Evolutionary conservation across 2,329 filamentous ascomycete species (phyloP).

Genomic region (Phyllosticta paracitricarpa): DNA sequence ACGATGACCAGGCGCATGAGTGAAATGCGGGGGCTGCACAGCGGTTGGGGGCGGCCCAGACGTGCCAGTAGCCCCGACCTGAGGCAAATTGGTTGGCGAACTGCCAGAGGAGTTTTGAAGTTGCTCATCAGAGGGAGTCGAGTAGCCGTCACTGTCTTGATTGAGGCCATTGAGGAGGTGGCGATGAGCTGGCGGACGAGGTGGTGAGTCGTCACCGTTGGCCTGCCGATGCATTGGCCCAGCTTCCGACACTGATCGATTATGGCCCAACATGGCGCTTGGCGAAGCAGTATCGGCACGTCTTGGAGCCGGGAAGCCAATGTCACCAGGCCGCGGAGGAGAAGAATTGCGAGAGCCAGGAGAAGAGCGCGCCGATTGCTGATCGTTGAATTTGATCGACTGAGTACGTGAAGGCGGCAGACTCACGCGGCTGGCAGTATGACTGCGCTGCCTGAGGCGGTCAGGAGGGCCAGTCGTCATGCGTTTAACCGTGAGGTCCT

Average conservation of each 20-base stretch:
- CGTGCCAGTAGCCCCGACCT: conserved; percentile 24
- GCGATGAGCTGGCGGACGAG: conserved; percentile 33
- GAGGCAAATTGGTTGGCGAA: conserved; percentile 19
- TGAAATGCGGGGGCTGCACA: conserved; percentile 71
- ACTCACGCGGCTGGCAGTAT: conserved; percentile 33
- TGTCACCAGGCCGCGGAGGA: conserved; percentile 24
- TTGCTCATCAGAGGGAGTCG: conserved; percentile 8
- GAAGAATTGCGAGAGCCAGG: conserved; percentile 36
- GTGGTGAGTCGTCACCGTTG: conserved; percentile 23
- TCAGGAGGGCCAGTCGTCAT: conserved; percentile 43
- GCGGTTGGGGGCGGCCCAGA: conserved; percentile 53
- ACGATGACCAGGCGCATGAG: conserved; percentile 60
- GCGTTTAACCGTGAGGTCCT: conserved; percentile 72
- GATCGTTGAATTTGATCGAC: conserved; percentile 34
- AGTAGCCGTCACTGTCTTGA: conserved; percentile 18
- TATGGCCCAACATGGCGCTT: conserved; percentile 27
- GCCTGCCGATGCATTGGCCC: conserved; percentile 19
- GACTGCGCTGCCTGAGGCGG: conserved; percentile 23
- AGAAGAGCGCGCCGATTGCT: conserved; percentile 31
- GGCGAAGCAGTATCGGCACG: conserved; percentile 36
- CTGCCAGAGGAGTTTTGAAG: conserved; percentile 13
- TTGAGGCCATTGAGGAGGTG: conserved; percentile 15
- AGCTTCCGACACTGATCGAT: conserved; percentile 40
- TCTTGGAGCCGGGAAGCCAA: conserved; percentile 22
- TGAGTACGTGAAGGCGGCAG: conserved; percentile 25